Evolutionary conservation across 805 yeast species (phyloP), one percentile per base, ranked within the genome.

Genomic region (Kregervanrija pseudodelftensis): DNA sequence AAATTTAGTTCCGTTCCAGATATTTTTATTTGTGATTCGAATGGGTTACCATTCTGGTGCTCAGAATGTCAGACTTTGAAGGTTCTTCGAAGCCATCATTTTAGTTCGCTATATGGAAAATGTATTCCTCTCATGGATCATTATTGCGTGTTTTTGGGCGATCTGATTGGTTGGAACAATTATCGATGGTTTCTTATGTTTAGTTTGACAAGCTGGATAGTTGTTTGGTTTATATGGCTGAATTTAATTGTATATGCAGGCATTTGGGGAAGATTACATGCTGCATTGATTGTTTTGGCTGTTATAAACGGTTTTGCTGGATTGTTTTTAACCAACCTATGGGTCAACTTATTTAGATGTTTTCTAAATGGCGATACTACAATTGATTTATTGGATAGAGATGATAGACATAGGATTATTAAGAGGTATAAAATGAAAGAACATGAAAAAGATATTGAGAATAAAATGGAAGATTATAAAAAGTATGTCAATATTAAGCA

Each of bases 91-190:
- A 61, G 85, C 0, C 91, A 79, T 52, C 96, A 86, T 57, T 81
- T 89, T 22, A 22, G 28, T 35, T 68, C 74, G 3, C 69, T 73
- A 40, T 42, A 65, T 42, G 72, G 70, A 2, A 56, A 62, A 17
- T 87, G 95, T 57, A 78, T 89, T 0, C 79, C 85, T 0, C 70
- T 74, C 46, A 83, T 85, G 69, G 98, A 90, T 62, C 98, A 90
- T 60, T 82, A 72, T 55, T 90, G 98, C 59, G 57, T 78, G 0
- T 88, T 87, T 82, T 62, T 91, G 0, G 95, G 95, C 1, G 59
- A 72, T 0, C 76, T 79, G 4, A 76, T 90, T 37, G 96, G 95
- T 0, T 73, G 75, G 47, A 60, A 66, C 34, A 90, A 91, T 61
- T 78, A 79, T 58, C 58, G 73, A 41, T 63, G 69, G 30, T 89